These are phyloP conservation scores for Kodamaea plutei DNA, from an alignment of 1,139 yeast species.

Conservation along the genomic window DNA sequence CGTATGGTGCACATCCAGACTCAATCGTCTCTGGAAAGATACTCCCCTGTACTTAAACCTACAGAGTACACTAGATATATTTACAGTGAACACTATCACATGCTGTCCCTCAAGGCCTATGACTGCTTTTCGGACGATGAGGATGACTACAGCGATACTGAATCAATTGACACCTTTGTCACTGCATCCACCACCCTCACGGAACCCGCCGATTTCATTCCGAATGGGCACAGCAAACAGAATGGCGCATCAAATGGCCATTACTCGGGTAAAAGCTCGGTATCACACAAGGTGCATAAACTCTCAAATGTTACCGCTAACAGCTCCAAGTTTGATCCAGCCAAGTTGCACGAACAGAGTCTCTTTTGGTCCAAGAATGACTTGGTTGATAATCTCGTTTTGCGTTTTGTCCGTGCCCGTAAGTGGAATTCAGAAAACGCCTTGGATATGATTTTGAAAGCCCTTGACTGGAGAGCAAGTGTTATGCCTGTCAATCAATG, in stretches of 20 bases:
- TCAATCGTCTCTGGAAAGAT: conserved; percentile 27
- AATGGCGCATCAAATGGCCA: background rate
- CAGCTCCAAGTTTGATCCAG: conserved; percentile 22
- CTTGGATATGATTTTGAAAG: conserved; percentile 32
- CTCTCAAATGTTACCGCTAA: conserved; percentile 15
- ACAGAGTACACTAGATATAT: conserved; percentile 20
- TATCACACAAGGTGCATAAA: background rate
- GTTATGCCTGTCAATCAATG: conserved; percentile 29
- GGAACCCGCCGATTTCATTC: conserved; percentile 11
- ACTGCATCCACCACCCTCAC: conserved; percentile 36
- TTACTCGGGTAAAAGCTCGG: background rate
- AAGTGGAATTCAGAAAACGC: conserved; percentile 34
- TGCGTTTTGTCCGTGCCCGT: conserved; percentile 42
- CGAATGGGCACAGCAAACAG: background rate
- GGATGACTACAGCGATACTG: conserved; percentile 20
- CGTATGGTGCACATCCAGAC: conserved; percentile 32
- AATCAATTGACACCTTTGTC: conserved; percentile 33
- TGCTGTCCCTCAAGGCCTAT: conserved; percentile 21
- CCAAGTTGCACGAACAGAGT: conserved; percentile 25
- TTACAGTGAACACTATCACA: conserved; percentile 22
- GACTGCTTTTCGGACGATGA: conserved; percentile 19
- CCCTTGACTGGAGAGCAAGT: conserved; percentile 37
- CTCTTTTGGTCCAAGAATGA: conserved; percentile 25
- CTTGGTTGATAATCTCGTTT: conserved; percentile 31
- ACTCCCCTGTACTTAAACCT: conserved; percentile 23